phyloP scores from a whole-genome alignment of 352 stramenopile genomes.

The Halophytophthora batemanensis region DNA sequence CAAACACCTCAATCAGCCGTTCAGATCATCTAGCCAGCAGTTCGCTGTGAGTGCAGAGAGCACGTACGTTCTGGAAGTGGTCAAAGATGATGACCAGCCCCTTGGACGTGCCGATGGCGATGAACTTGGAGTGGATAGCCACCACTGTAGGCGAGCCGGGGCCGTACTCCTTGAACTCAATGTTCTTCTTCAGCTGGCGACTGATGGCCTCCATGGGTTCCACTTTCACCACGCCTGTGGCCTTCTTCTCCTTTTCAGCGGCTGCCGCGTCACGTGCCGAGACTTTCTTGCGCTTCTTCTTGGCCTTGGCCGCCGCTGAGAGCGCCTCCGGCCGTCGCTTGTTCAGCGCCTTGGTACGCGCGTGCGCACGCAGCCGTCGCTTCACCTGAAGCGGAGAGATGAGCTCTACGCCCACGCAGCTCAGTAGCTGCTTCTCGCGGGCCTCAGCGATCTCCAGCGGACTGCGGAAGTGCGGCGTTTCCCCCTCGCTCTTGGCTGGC shows the following conservation, averaged over 20 bases:
- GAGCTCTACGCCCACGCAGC: constrained; percentile 77
- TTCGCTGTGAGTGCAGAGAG: constrained; percentile 12
- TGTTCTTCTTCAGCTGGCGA: constrained; percentile 88
- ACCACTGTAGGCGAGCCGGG: constrained; percentile 91
- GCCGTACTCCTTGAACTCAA: constrained; percentile 90
- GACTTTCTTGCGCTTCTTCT: constrained; percentile 47
- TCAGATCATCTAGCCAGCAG: background rate
- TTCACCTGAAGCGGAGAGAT: constrained; percentile 84
- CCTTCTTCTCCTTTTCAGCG: constrained; percentile 42
- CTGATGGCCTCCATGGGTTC: constrained; percentile 90
- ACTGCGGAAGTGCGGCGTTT: constrained; percentile 41
- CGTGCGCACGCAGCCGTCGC: constrained; percentile 60
- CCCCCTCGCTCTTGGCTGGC: constrained; percentile 5
- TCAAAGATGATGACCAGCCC: constrained; percentile 95
- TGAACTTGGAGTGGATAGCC: constrained; percentile 96
- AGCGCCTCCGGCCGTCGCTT: constrained; percentile 27
- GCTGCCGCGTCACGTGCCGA: constrained; percentile 23
- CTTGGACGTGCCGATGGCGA: constrained; percentile 94
- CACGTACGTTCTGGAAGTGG: constrained; percentile 92
- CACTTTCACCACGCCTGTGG: constrained; percentile 82
- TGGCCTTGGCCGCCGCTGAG: constrained; percentile 26
- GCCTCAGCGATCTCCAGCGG: constrained; percentile 78
- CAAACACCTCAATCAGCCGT: background rate
- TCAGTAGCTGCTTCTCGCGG: constrained; percentile 76
- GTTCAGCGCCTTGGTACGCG: constrained; percentile 51